Percentiles rank a stretch among this genome's conserved stretches.
Evolutionary conservation across 352 stramenopile genomes (phyloP).

Genomic region (Phytophthora brassicae): DNA sequence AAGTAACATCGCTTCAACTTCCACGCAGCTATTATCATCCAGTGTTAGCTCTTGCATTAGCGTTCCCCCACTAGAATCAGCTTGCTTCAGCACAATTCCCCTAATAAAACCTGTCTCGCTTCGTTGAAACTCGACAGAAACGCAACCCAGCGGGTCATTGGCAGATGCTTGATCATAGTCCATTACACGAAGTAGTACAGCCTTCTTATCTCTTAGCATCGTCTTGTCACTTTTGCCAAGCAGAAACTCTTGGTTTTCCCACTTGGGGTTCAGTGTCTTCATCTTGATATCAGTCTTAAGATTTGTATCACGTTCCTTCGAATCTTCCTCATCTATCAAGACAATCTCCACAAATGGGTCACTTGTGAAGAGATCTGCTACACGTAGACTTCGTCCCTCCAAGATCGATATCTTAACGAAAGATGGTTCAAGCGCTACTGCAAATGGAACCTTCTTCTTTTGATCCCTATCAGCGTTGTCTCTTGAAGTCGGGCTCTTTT

Average conservation of each 20-base stretch:
- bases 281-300: conserved; percentile 71
- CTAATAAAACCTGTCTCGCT: conserved; percentile 48
- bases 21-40: conserved; percentile 36
- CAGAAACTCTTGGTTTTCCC: conserved; percentile 70
- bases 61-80: conserved; percentile 36
- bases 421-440: conserved; percentile 38
- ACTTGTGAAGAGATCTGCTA: conserved; percentile 47
- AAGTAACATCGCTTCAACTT: conserved; percentile 58
- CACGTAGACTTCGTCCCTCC: conserved; percentile 57
- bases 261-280: conserved; percentile 68
- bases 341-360: conserved; percentile 69
- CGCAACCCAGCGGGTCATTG: conserved; percentile 58
- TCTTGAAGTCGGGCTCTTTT: conserved; percentile 1
- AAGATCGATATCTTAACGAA: conserved; percentile 64
- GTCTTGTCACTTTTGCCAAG: conserved; percentile 56
- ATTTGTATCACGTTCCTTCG: conserved; percentile 54
- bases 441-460: conserved; percentile 13
- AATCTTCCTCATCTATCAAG: conserved; percentile 42
- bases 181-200: conserved; percentile 57
- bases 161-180: conserved; percentile 52
- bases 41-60: conserved; percentile 38
- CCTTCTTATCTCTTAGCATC: conserved; percentile 59
- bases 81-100: conserved; percentile 50
- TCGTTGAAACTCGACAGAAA: conserved; percentile 59
- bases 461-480: conserved; percentile 4